Evolutionary conservation across 805 yeast species (phyloP).

Genomic region (Starmerella stigmatis): DNA sequence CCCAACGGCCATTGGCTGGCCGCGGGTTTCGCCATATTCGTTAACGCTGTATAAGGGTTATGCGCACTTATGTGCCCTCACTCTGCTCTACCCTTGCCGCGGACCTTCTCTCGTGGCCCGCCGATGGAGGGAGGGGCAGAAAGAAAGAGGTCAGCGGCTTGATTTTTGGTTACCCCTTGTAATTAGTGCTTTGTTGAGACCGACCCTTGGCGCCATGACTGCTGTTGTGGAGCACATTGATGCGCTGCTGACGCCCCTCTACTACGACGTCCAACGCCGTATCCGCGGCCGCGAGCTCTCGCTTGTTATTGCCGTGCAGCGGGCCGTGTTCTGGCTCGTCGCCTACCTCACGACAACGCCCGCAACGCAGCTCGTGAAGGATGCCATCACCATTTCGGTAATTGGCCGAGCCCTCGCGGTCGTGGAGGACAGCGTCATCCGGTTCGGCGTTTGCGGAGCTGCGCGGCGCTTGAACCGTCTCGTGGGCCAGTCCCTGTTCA

Average conservation of each 20-base stretch:
- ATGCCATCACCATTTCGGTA: constrained; percentile 13
- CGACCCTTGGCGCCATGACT: background rate
- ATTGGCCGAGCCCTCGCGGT: constrained; percentile 12
- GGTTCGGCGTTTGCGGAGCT: constrained; percentile 24
- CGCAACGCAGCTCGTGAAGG: constrained; percentile 8
- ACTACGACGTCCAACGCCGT: background rate
- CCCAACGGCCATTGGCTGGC: too few relatives aligned
- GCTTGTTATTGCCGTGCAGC: background rate
- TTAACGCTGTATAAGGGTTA: too few relatives aligned
- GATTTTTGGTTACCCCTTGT: too few relatives aligned
- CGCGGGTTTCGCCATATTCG: too few relatives aligned
- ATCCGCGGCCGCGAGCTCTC: background rate
- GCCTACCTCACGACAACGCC: constrained; percentile 5
- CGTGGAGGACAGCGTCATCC: constrained; percentile 16
- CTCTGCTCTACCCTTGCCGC: too few relatives aligned
- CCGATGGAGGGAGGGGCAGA: too few relatives aligned
- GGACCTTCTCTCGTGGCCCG: too few relatives aligned
- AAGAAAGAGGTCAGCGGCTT: too few relatives aligned
- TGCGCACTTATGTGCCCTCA: too few relatives aligned
- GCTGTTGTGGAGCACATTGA: background rate
- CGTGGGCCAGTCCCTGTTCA: constrained; percentile 18
- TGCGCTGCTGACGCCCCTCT: constrained; percentile 1
- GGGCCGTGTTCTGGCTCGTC: background rate
- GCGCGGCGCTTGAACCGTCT: constrained; percentile 8
- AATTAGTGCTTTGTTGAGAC: too few relatives aligned